Conservation (phyloP, 176 grass and related monocot species). For the Cenchrus americanus region DNA sequence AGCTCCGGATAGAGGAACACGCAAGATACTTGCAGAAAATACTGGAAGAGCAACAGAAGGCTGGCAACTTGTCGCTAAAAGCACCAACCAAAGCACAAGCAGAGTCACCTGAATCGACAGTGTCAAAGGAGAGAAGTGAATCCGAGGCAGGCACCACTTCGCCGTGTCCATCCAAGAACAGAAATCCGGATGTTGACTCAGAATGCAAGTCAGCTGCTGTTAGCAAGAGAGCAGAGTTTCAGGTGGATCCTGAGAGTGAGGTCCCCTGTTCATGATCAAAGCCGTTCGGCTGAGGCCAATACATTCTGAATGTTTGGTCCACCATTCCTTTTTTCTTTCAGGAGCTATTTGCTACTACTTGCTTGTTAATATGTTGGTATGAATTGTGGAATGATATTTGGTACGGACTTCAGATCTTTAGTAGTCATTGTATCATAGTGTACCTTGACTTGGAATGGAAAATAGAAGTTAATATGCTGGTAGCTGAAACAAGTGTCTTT, state of each 20-base stretch:
- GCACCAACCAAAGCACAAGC: conserved; percentile 17
- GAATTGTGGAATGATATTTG: conserved; percentile 18
- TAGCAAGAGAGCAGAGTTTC: conserved; percentile 51
- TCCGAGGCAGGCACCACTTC: conserved; percentile 7
- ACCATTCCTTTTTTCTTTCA: neutral
- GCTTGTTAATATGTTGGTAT: neutral
- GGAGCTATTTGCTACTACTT: neutral
- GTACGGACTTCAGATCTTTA: neutral
- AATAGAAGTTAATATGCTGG: neutral
- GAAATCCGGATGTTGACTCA: conserved; percentile 19
- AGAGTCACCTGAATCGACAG: conserved; percentile 17
- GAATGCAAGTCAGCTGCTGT: conserved; percentile 27
- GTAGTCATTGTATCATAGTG: conserved; percentile 46
- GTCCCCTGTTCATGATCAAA: conserved; percentile 47
- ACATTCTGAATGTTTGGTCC: neutral
- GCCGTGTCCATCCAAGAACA: conserved; percentile 35
- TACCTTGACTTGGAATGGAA: conserved; percentile 31
- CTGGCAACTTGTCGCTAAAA: conserved; percentile 40
- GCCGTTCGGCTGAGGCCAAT: neutral
- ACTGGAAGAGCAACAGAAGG: conserved; percentile 86
- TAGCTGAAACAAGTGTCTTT: too few relatives aligned
- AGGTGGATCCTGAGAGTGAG: conserved; percentile 32
- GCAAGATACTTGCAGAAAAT: conserved; percentile 95
- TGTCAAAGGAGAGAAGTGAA: conserved; percentile 17
- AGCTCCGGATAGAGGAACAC: conserved; percentile 88